Evolutionary conservation across 192 early-diverging fungal genomes (phyloP), one percentile per base, ranked within the genome.

Genomic region (Nowakowskiella sp.): DNA sequence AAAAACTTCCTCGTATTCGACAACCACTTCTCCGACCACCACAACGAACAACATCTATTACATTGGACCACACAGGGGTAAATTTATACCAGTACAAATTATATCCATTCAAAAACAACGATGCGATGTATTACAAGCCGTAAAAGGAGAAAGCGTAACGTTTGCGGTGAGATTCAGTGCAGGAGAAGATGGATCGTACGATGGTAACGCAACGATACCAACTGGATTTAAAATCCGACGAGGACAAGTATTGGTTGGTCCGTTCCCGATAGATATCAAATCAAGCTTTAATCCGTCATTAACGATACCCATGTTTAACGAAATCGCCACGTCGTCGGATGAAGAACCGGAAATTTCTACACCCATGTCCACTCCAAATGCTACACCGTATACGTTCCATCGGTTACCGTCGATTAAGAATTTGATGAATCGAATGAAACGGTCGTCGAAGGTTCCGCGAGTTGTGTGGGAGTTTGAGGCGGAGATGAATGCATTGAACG

Each of bases 91-190:
- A 4, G 77, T 87, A 0, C 71, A 69, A 3, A 73, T 94, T 6
- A 76, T 67, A 21, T 90, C 89, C 0, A 87, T 91, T 25, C 89
- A 94, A 34, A 78, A 86, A 4, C 83, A 90, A 54, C 76, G 91
- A 1, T 85, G 86, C 54, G 81, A 87, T 0, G 77, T 83, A 39
- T 72, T 76, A 19, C 70, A 74, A 5, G 71, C 87, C 8, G 65
- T 79, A 22, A 71, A 82, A 0, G 87, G 89, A 3, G 83, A 88
- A 23, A 85, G 85, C 21, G 87, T 85, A 4, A 83, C 87, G 6
- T 61, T 85, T 29, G 91, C 89, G 4, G 66, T 92, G 26, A 65
- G n/a, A 49, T 69, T 65, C 51, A 8, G 13, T 39, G 44, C 9
- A 3, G 9, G 3, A 24, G 4, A 26, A 45, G 23, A 7, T 26